A percentile compares a stretch with the other conserved stretches of the same genome.
Conservation (phyloP, 1,284 basidiomycete genomes). For the Trametes polyzona region DNA sequence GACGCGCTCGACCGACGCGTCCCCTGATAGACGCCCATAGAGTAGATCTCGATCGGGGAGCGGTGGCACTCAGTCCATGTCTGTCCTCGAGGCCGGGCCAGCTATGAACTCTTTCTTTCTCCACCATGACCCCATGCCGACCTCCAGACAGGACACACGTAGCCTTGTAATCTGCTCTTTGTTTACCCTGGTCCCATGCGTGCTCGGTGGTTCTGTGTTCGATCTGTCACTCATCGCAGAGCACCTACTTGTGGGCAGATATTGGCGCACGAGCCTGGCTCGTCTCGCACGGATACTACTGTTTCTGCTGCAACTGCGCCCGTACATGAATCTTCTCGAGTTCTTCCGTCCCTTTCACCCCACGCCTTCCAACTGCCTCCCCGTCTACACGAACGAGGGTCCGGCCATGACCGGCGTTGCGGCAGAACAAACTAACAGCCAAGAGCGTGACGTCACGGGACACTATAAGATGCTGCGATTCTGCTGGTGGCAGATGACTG, state of each 20-base stretch:
- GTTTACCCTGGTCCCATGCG: not conserved
- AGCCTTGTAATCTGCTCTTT: not conserved
- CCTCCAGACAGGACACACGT: not conserved
- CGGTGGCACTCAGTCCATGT: not conserved
- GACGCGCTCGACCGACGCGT: not conserved
- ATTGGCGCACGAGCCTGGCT: not conserved
- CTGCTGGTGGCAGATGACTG: conserved; percentile 17
- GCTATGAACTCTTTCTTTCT: conserved; percentile 7
- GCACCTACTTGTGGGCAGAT: not conserved
- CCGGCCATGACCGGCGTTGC: conserved; percentile 4
- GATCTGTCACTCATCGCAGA: not conserved
- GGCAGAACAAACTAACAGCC: conserved; percentile 19
- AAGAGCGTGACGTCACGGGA: conserved; percentile 25
- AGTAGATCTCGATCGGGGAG: not conserved
- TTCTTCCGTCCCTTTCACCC: not conserved
- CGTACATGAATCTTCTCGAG: conserved; percentile 7
- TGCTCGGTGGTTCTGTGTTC: not conserved
- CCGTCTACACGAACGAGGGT: not conserved
- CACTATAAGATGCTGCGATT: conserved; percentile 20
- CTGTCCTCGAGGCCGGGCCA: not conserved
- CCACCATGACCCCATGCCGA: not conserved
- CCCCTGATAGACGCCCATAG: not conserved
- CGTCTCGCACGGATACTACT: not conserved
- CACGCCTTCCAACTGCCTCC: not conserved
- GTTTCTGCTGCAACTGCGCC: not conserved